Conservation (phyloP, 371 early-diverging fungal genomes). For the Basidiobolus heterosporus region DNA sequence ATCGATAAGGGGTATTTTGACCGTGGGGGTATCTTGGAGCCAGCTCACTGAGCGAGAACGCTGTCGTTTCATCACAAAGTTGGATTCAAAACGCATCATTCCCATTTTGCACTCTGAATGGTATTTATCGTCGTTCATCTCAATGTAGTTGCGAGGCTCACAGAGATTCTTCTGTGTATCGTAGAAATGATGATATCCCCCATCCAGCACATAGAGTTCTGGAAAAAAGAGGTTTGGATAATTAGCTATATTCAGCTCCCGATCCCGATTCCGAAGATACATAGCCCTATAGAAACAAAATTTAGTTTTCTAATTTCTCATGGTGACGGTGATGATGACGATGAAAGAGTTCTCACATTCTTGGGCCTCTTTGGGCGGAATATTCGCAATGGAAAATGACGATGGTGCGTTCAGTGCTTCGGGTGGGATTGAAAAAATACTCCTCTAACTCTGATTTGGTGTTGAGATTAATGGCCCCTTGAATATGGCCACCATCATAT, state of each 20-base stretch:
- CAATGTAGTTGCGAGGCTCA: slow-evolving; percentile 45
- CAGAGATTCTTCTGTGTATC: slow-evolving; percentile 24
- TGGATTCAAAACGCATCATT: slow-evolving; percentile 2
- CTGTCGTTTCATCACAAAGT: no score
- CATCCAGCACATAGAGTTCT: slow-evolving; percentile 76
- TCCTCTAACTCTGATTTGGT: slow-evolving; percentile 24
- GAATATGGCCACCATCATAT: slow-evolving; percentile 76
- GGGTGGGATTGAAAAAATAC: slow-evolving; percentile 15
- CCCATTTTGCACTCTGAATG: slow-evolving; percentile 9
- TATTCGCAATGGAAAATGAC: slow-evolving; percentile 89
- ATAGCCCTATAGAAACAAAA: slow-evolving; percentile 30
- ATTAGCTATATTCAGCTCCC: slow-evolving; percentile 36
- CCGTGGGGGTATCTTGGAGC: no score
- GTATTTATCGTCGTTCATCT: slow-evolving; percentile 34
- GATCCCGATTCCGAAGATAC: slow-evolving; percentile 57
- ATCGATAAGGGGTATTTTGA: no score
- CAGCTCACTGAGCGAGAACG: no score
- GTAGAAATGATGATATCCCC: slow-evolving; percentile 73
- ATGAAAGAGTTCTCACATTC: slow-evolving; percentile 25
- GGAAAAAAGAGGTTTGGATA: slow-evolving; percentile 73
- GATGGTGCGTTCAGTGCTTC: slow-evolving; percentile 18
- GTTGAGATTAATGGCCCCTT: slow-evolving; percentile 43
- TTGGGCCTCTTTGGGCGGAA: slow-evolving; percentile 67
- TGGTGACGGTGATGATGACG: neutral
- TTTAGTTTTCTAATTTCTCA: no score